A percentile compares a stretch with the other conserved stretches of the same genome.
Evolutionary conservation across 139 green algal species (phyloP).

Genomic region (Choricystis sp.): DNA sequence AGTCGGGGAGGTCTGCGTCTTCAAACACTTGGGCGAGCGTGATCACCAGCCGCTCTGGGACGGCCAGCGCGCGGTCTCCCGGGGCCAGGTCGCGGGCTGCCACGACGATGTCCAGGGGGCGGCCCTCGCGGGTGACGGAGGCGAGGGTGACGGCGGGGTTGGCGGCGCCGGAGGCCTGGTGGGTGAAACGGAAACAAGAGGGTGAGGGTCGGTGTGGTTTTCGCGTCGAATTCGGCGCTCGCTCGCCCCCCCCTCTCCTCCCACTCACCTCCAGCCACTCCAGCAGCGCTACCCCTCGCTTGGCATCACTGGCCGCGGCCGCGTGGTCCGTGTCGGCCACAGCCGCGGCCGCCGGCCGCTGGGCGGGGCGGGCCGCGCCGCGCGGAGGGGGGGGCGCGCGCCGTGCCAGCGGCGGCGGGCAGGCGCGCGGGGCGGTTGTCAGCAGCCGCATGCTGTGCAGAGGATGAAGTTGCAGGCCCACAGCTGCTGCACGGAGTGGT

Average conservation of each 20-base stretch:
- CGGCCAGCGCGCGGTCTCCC: constrained; percentile 49
- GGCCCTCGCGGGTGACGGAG: constrained; percentile 5
- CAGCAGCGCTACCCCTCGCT: neutral
- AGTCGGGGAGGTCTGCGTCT: constrained; percentile 58
- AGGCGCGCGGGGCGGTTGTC: too few species aligned
- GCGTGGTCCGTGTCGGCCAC: neutral
- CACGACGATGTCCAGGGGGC: constrained; percentile 28
- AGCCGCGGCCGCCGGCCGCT: neutral
- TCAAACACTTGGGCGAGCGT: constrained; percentile 73
- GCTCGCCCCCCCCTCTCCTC: neutral
- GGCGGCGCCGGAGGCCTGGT: constrained; percentile 17
- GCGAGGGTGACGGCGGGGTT: constrained; percentile 8
- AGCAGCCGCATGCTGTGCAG: too few species aligned
- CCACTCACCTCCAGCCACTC: constrained; percentile 4
- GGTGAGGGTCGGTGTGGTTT: neutral
- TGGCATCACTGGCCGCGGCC: neutral
- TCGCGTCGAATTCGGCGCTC: too few species aligned
- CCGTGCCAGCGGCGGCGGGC: too few species aligned
- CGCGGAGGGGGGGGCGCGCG: too few species aligned
- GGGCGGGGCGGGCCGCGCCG: too few species aligned
- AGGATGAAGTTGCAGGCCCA: neutral
- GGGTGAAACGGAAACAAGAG: neutral
- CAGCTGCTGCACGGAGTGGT: too few species aligned
- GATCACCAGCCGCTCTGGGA: constrained; percentile 68
- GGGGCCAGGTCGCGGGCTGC: constrained; percentile 13